Percentiles rank a stretch among this genome's conserved stretches.
Conservation (phyloP, 2,329 filamentous ascomycete genomes). For the Chrysoporthe austroafricana region DNA sequence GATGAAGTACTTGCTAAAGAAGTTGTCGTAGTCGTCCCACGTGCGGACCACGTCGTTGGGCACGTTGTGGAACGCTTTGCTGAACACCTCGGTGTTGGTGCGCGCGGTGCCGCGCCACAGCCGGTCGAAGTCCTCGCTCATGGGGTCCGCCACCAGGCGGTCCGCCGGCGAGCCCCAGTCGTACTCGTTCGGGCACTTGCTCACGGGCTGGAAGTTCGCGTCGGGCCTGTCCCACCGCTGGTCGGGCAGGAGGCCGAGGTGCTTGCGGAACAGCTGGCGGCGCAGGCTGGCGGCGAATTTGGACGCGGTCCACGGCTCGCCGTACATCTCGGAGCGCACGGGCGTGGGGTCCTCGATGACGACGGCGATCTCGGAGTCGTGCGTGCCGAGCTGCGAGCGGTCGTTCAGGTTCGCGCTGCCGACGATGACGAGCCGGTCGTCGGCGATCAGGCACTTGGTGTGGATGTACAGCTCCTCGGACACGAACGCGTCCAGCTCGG, state of each 20-base stretch:
- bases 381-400: conserved; percentile 83
- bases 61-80: conserved; percentile 79
- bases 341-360: conserved; percentile 81
- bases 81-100: conserved; percentile 80
- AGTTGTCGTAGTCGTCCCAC: conserved; percentile 75
- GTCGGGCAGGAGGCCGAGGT: conserved; percentile 79
- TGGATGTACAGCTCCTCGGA: conserved; percentile 97
- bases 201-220: conserved; percentile 77
- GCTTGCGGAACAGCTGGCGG: conserved; percentile 86
- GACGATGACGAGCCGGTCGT: conserved; percentile 84
- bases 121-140: conserved; percentile 68
- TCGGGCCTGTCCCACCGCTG: conserved; percentile 70
- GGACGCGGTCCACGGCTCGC: conserved; percentile 70
- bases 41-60: conserved; percentile 69
- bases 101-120: conserved; percentile 76
- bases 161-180: conserved; percentile 72
- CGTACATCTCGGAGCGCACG: conserved; percentile 74
- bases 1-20: conserved; percentile 70
- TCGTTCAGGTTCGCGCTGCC: conserved; percentile 93
- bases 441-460: conserved; percentile 85
- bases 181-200: conserved; percentile 71
- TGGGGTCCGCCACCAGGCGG: conserved; percentile 72
- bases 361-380: conserved; percentile 89
- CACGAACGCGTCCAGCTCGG: conserved; percentile 85
- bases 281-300: conserved; percentile 80